phyloP scores from a whole-genome alignment of 257 asterid species.

The Solanum bulbocastanum region DNA sequence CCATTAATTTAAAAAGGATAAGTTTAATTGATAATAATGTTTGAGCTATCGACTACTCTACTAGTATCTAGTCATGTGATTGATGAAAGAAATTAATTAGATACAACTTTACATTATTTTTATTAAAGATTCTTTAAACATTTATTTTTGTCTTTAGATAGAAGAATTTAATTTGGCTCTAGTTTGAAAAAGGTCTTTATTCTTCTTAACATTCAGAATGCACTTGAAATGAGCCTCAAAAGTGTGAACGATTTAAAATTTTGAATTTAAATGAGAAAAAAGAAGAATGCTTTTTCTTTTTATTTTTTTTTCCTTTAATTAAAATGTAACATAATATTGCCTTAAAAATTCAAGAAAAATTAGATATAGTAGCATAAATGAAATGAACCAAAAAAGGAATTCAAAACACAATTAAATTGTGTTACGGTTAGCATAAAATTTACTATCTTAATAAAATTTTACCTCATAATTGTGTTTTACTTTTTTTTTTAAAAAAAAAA shows the following conservation, averaged over 20 bases:
- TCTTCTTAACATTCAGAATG: neutral
- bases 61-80: neutral
- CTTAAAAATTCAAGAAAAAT: neutral
- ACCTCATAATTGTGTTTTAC: neutral
- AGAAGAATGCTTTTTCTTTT: neutral
- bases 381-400: neutral
- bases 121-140: neutral
- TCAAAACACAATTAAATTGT: neutral
- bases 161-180: neutral
- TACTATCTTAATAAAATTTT: neutral
- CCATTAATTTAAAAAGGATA: neutral
- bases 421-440: neutral
- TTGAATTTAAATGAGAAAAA: neutral
- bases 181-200: neutral
- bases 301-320: neutral
- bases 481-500: accelerated
- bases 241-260: neutral
- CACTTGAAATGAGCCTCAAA: neutral
- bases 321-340: neutral
- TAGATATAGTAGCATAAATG: neutral
- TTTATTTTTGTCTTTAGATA: neutral
- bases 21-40: neutral
- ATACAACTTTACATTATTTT: neutral
- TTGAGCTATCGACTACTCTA: neutral
- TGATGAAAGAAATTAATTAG: neutral